phyloP scores from a whole-genome alignment of 75 land plant genomes.

The Pinus taeda region DNA sequence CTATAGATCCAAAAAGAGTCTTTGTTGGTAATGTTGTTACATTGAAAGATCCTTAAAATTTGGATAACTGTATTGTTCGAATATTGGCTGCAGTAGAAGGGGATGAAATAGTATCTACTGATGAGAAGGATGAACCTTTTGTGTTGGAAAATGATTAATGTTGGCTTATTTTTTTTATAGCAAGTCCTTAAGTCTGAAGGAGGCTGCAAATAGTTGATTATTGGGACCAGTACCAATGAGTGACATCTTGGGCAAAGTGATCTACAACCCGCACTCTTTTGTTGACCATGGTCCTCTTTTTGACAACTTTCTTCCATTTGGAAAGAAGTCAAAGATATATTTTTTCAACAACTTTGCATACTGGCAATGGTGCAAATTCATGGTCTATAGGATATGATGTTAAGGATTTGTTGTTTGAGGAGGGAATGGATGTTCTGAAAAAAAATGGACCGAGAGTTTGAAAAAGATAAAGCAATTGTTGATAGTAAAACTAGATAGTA shows the following conservation, averaged over 20 bases:
- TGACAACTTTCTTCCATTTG: conserved; percentile 13
- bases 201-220: conserved; percentile 45
- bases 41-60: conserved; percentile 72
- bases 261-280: conserved; percentile 61
- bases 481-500: too few relatives aligned
- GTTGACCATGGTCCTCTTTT: conserved; percentile 63
- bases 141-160: conserved; percentile 73
- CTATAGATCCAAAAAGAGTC: conserved; percentile 18
- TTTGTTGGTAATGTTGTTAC: conserved; percentile 94
- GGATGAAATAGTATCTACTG: conserved; percentile 84
- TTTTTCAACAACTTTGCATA: too few relatives aligned
- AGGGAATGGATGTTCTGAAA: too few relatives aligned
- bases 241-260: conserved; percentile 66
- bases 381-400: too few relatives aligned
- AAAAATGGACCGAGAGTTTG: too few relatives aligned
- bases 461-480: too few relatives aligned
- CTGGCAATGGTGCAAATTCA: too few relatives aligned
- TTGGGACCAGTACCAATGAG: conserved; percentile 75
- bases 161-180: conserved; percentile 92
- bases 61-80: conserved; percentile 61
- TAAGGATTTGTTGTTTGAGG: too few relatives aligned
- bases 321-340: too few relatives aligned
- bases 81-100: conserved; percentile 95
- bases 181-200: conserved; percentile 75
- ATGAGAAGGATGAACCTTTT: conserved; percentile 83